Percentiles rank a stretch among this genome's conserved stretches.
Conservation (phyloP, 441 rosid species). For the Biscutella auriculata region DNA sequence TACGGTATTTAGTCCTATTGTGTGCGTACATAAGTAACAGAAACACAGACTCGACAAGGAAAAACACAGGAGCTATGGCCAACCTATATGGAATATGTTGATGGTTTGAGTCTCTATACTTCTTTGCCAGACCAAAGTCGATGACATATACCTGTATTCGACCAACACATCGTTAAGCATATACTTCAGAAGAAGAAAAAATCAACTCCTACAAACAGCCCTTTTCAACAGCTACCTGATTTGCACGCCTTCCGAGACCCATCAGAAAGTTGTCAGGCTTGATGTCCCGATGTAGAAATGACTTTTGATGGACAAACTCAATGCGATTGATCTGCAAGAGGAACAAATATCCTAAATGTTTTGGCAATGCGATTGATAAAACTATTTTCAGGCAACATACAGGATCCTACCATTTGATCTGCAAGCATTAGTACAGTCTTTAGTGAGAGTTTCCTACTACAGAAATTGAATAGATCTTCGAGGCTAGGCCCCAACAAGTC, state of each 20-base stretch:
- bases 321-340: slow-evolving; percentile 63
- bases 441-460: slow-evolving; percentile 74
- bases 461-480: slow-evolving; percentile 79
- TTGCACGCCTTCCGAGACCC: slow-evolving; percentile 92
- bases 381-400: neutral
- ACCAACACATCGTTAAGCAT: neutral
- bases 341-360: neutral
- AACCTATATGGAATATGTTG: slow-evolving; percentile 90
- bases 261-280: slow-evolving; percentile 92
- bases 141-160: slow-evolving; percentile 54
- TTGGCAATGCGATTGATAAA: neutral
- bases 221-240: slow-evolving; percentile 39
- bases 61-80: slow-evolving; percentile 8
- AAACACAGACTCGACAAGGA: too few relatives aligned
- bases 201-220: neutral
- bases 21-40: neutral
- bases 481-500: slow-evolving; percentile 85
- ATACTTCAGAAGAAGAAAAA: neutral
- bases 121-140: slow-evolving; percentile 89
- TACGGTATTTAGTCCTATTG: neutral
- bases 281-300: slow-evolving; percentile 79
- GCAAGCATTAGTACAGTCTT: slow-evolving; percentile 88
- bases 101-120: slow-evolving; percentile 67
- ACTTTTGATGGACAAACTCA: slow-evolving; percentile 77
- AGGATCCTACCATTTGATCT: slow-evolving; percentile 66